Evolutionary conservation across 495 filamentous ascomycete species (phyloP).

Genomic region (Hypoxylon subgilvum): DNA sequence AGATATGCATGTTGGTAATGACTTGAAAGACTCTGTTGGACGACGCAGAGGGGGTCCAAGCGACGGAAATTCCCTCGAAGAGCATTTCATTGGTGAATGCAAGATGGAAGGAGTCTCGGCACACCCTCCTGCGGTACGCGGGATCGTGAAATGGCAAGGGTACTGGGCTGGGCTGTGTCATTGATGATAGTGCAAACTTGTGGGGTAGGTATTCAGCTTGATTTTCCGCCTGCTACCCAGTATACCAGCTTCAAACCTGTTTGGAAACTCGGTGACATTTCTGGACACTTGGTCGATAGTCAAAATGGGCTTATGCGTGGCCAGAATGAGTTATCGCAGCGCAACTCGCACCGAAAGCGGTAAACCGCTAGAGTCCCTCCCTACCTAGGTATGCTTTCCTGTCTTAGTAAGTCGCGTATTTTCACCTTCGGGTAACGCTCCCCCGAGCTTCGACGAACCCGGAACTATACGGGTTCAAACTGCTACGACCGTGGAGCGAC

Average conservation of each 20-base stretch:
- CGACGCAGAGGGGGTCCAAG: conserved; percentile 8
- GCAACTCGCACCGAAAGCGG: conserved; percentile 1
- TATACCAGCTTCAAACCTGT: background rate
- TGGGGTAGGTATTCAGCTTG: conserved; percentile 26
- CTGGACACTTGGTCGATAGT: background rate
- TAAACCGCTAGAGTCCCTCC: conserved; percentile 7
- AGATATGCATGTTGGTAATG: conserved; percentile 18
- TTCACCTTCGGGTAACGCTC: conserved; percentile 28
- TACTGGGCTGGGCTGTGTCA: conserved; percentile 10
- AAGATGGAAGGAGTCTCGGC: conserved; percentile 23
- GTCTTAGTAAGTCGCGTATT: conserved; percentile 30
- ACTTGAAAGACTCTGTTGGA: conserved; percentile 14
- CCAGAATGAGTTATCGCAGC: conserved; percentile 1
- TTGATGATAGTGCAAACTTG: background rate
- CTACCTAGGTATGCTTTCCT: background rate
- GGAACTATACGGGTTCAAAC: background rate
- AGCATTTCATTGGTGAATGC: conserved; percentile 18
- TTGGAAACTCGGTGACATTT: conserved; percentile 1
- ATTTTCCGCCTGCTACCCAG: conserved; percentile 14
- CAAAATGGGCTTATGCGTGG: background rate
- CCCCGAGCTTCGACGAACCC: conserved; percentile 7
- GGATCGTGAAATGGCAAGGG: conserved; percentile 35
- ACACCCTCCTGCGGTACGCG: conserved; percentile 24
- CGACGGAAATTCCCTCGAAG: conserved; percentile 10
- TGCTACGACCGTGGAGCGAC: background rate